Percentiles rank a stretch among this genome's conserved stretches.
Conservation (phyloP, 768 basidiomycete genomes). For the Amanita fuliginea region DNA sequence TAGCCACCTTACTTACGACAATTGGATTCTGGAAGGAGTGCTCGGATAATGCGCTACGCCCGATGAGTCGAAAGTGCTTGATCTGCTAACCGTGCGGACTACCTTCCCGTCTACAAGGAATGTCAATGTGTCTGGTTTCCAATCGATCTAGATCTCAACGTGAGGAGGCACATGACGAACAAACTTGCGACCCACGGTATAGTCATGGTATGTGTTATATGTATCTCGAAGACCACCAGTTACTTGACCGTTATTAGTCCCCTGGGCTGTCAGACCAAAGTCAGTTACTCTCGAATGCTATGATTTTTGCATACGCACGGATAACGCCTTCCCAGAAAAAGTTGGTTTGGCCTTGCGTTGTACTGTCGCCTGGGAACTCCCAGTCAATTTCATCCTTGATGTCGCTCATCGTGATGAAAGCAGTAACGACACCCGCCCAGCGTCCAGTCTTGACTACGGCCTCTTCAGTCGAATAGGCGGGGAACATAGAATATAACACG, state of each 20-base stretch:
- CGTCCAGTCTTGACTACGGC: slow-evolving; percentile 62
- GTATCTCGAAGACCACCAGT: slow-evolving; percentile 47
- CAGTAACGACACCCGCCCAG: slow-evolving; percentile 75
- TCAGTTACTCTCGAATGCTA: background rate
- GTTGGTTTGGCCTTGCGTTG: slow-evolving; percentile 65
- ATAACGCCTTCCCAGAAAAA: slow-evolving; percentile 70
- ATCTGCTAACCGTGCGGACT: slow-evolving; percentile 57
- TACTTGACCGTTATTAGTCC: slow-evolving; percentile 35
- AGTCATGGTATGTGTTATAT: slow-evolving; percentile 63
- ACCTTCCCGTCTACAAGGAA: slow-evolving; percentile 63
- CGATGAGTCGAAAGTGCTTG: slow-evolving; percentile 42
- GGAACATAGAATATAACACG: slow-evolving; percentile 8
- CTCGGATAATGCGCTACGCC: slow-evolving; percentile 58
- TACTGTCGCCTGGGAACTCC: slow-evolving; percentile 64
- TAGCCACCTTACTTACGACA: slow-evolving; percentile 42
- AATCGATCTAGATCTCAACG: slow-evolving; percentile 51
- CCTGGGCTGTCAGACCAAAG: slow-evolving; percentile 20
- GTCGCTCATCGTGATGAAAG: slow-evolving; percentile 78
- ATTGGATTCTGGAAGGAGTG: slow-evolving; percentile 72
- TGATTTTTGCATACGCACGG: slow-evolving; percentile 29
- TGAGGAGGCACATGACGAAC: background rate
- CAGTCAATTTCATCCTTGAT: slow-evolving; percentile 84
- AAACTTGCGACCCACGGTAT: slow-evolving; percentile 38
- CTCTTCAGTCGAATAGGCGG: background rate
- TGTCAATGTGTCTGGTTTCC: slow-evolving; percentile 56